A percentile compares a stretch with the other conserved stretches of the same genome.
Conservation (phyloP, 192 early-diverging fungal species). For the Umbelopsis isabellina region DNA sequence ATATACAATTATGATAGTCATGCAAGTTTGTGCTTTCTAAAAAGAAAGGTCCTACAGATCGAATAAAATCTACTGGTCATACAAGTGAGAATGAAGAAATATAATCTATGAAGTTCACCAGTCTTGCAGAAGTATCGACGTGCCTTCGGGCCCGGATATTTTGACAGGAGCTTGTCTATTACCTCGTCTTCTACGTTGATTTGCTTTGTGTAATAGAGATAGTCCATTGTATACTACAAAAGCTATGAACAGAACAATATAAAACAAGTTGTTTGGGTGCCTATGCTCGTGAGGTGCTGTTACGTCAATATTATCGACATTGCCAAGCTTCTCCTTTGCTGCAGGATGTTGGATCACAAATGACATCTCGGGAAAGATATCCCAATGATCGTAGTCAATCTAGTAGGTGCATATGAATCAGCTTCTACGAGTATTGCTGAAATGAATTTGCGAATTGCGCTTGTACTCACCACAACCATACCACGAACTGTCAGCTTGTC, state of each 20-base stretch:
- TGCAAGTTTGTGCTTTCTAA: background rate
- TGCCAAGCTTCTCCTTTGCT: background rate
- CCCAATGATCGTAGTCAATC: constrained; percentile 28
- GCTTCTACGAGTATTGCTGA: background rate
- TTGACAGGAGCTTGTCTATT: background rate
- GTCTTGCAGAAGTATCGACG: background rate
- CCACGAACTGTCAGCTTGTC: constrained; percentile 10
- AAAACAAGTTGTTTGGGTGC: background rate
- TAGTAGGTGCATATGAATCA: background rate
- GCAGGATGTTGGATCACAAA: constrained; percentile 10
- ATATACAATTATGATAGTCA: background rate
- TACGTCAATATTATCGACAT: background rate
- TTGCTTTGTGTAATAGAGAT: background rate
- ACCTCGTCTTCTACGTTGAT: background rate
- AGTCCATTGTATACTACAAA: background rate
- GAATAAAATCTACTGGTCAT: too few species aligned
- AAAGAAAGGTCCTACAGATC: background rate
- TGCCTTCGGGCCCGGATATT: background rate
- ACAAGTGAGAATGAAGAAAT: too few species aligned
- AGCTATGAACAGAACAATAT: background rate
- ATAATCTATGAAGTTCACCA: background rate
- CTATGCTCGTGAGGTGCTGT: background rate
- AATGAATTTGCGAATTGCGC: background rate
- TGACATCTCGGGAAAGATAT: constrained; percentile 20
- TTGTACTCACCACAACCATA: constrained; percentile 26